Evolutionary conservation across 768 basidiomycete genomes (phyloP).

Genomic region (Kwoniella sp.): DNA sequence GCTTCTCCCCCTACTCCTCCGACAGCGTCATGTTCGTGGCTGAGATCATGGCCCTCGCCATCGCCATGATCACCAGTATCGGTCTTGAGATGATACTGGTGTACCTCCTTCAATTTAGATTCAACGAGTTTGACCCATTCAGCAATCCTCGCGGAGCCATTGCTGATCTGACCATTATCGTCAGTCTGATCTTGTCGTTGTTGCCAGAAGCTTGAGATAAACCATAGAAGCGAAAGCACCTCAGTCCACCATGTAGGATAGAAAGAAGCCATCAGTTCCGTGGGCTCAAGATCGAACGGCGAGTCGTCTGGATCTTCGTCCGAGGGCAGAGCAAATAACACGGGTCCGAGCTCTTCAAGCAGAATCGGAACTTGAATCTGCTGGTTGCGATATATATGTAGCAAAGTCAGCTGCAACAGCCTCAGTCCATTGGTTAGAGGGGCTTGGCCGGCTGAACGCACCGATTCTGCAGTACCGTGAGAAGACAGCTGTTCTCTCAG

Average conservation of each 20-base stretch:
- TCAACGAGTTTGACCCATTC: slow-evolving; percentile 7
- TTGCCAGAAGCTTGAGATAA: slow-evolving; percentile 5
- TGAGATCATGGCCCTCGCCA: not conserved
- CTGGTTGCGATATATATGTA: not conserved
- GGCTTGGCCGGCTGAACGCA: not conserved
- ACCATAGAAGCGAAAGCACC: slow-evolving; percentile 18
- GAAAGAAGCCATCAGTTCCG: slow-evolving; percentile 13
- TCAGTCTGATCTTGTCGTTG: slow-evolving; percentile 6
- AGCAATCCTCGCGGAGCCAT: not conserved
- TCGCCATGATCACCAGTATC: not conserved
- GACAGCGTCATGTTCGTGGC: slow-evolving; percentile 1
- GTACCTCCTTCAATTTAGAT: slow-evolving; percentile 8
- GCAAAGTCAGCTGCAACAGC: not conserved
- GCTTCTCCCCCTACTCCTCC: not conserved
- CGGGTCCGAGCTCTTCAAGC: slow-evolving; percentile 5
- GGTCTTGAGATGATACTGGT: not conserved
- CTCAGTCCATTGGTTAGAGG: not conserved
- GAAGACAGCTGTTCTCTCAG: slow-evolving; percentile 28
- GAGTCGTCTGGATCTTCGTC: slow-evolving; percentile 8
- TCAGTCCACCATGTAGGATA: slow-evolving; percentile 30
- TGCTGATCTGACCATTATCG: not conserved
- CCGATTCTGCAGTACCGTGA: not conserved
- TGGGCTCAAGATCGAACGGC: slow-evolving; percentile 8
- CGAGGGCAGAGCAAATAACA: slow-evolving; percentile 12
- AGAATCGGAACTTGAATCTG: not conserved